Evolutionary conservation across 2,329 filamentous ascomycete species (phyloP).

Genomic region (Alternaria ventricosa): DNA sequence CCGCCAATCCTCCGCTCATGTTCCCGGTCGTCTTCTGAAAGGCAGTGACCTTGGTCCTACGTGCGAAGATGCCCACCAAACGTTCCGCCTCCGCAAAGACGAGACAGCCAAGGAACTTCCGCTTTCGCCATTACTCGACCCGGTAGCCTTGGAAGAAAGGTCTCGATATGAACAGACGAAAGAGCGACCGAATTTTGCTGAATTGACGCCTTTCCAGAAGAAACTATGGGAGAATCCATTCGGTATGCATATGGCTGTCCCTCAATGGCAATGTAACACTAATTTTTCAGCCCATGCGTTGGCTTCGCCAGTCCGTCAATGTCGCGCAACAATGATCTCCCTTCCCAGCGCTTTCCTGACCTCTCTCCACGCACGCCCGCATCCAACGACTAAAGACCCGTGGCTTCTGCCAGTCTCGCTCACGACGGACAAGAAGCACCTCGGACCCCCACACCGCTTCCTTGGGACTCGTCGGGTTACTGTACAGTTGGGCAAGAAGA

Average conservation of each 20-base stretch:
- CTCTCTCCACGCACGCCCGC: slow-evolving; percentile 62
- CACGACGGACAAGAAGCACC: slow-evolving; percentile 28
- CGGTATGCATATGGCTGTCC: slow-evolving; percentile 53
- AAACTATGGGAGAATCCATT: slow-evolving; percentile 69
- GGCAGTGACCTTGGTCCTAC: slow-evolving; percentile 39
- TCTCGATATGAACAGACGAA: slow-evolving; percentile 50
- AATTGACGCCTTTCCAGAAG: slow-evolving; percentile 61
- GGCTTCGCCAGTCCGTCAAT: slow-evolving; percentile 65
- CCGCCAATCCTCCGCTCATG: slow-evolving; percentile 19
- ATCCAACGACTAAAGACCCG: slow-evolving; percentile 60
- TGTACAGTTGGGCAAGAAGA: slow-evolving; percentile 26
- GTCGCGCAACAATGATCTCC: slow-evolving; percentile 55
- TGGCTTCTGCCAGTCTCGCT: slow-evolving; percentile 63
- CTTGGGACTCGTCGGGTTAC: slow-evolving; percentile 20
- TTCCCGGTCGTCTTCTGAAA: slow-evolving; percentile 13
- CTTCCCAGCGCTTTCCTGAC: slow-evolving; percentile 70
- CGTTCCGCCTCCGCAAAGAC: slow-evolving; percentile 43
- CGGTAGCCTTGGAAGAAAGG: slow-evolving; percentile 46
- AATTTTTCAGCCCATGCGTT: slow-evolving; percentile 64
- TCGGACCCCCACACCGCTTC: slow-evolving; percentile 36
- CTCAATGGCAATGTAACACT: neutral
- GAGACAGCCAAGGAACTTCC: slow-evolving; percentile 48
- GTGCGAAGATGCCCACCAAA: slow-evolving; percentile 39
- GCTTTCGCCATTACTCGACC: slow-evolving; percentile 58
- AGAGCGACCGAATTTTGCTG: slow-evolving; percentile 49